Conservation (phyloP, 257 asterid species). For the Phtheirospermum japonicum region DNA sequence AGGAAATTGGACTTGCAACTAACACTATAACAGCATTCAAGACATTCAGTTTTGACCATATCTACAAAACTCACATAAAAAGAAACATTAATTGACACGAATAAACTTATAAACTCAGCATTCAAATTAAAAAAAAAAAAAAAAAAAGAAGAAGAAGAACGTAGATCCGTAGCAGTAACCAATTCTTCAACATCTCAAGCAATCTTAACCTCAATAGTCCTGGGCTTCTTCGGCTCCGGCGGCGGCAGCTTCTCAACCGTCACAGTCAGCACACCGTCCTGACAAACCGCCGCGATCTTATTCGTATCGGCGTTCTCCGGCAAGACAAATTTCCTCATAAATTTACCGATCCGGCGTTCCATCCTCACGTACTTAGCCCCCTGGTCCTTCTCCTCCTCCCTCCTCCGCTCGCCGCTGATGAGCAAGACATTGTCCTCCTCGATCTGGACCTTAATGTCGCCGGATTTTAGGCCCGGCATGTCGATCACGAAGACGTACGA, state of each 20-base stretch:
- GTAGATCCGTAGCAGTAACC: too few species aligned
- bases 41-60: too few species aligned
- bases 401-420: slow-evolving; percentile 45
- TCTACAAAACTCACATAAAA: too few species aligned
- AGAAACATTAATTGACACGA: too few species aligned
- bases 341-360: slow-evolving; percentile 51
- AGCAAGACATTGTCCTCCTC: slow-evolving; percentile 41
- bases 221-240: slow-evolving; percentile 50
- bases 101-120: too few species aligned
- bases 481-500: slow-evolving; percentile 41
- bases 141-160: too few species aligned
- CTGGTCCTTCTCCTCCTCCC: slow-evolving; percentile 38
- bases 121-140: too few species aligned
- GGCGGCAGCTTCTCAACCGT: slow-evolving; percentile 47
- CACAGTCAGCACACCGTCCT: slow-evolving; percentile 49
- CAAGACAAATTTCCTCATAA: slow-evolving; percentile 46
- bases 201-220: slow-evolving; percentile 39
- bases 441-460: slow-evolving; percentile 41
- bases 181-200: too few species aligned
- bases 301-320: slow-evolving; percentile 43
- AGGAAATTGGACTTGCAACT: too few species aligned
- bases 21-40: too few species aligned
- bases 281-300: slow-evolving; percentile 39
- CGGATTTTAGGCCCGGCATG: slow-evolving; percentile 48
- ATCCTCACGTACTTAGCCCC: slow-evolving; percentile 38